Conservation (phyloP, 345 rosid genomes). For the Arabis alpina region DNA sequence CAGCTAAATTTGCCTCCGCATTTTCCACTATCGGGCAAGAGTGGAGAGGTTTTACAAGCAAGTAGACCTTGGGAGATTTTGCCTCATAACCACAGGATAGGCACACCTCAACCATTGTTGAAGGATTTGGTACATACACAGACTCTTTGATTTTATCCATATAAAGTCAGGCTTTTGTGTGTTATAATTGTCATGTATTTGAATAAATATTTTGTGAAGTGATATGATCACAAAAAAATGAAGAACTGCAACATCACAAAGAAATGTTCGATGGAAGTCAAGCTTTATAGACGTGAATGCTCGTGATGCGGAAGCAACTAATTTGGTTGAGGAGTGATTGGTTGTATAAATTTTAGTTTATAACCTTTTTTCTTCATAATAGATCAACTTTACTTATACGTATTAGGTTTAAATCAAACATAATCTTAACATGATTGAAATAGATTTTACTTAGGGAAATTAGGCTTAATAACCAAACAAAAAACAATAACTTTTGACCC, state of each 20-base stretch:
- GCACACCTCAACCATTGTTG: slow-evolving; percentile 74
- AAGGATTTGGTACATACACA: slow-evolving; percentile 62
- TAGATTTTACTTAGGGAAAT: no score
- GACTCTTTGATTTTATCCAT: neutral
- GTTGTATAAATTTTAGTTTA: no score
- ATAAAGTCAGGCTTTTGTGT: neutral
- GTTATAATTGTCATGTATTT: slow-evolving; percentile 1
- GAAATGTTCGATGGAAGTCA: slow-evolving; percentile 87
- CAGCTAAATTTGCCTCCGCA: slow-evolving; percentile 77
- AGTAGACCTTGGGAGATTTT: slow-evolving; percentile 80
- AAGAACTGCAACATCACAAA: slow-evolving; percentile 64
- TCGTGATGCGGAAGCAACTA: slow-evolving; percentile 43
- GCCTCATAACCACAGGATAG: slow-evolving; percentile 75
- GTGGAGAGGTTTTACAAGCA: slow-evolving; percentile 65
- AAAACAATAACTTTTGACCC: no score
- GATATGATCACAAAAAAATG: slow-evolving; percentile 54
- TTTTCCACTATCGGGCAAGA: slow-evolving; percentile 68
- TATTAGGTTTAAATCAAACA: no score
- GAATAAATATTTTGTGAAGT: slow-evolving; percentile 6
- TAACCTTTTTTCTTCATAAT: no score
- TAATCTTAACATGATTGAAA: no score
- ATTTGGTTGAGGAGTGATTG: slow-evolving; percentile 44
- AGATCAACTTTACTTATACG: no score
- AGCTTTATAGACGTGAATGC: slow-evolving; percentile 52
- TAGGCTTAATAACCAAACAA: no score